Evolutionary conservation across 768 basidiomycete genomes (phyloP).

Genomic region (Lactarius vividus): DNA sequence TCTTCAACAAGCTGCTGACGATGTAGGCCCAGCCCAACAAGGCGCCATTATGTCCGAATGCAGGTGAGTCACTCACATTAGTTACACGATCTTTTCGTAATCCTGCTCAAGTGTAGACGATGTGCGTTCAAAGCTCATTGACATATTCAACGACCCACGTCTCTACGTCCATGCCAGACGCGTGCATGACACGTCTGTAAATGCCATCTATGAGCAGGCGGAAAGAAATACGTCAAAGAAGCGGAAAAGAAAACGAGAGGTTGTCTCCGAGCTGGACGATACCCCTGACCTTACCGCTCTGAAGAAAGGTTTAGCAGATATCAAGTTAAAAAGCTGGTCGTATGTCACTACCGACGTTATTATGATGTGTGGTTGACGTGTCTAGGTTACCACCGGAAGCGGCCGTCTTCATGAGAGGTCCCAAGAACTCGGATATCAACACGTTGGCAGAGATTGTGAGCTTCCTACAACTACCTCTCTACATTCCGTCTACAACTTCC

Average conservation of each 20-base stretch:
- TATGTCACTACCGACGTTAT: conserved; percentile 36
- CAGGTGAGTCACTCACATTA: conserved; percentile 31
- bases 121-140: conserved; percentile 43
- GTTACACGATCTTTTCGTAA: conserved; percentile 10
- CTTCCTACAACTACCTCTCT: neutral
- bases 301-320: conserved; percentile 49
- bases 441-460: conserved; percentile 45
- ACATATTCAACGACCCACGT: conserved; percentile 52
- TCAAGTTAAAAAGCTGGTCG: conserved; percentile 61
- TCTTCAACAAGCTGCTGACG: conserved; percentile 11
- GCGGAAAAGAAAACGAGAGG: conserved; percentile 39
- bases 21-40: conserved; percentile 6
- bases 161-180: conserved; percentile 56
- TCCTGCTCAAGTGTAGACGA: conserved; percentile 47
- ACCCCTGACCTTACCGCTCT: conserved; percentile 47
- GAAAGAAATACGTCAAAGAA: conserved; percentile 34
- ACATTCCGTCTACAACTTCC: conserved; percentile 19
- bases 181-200: conserved; percentile 50
- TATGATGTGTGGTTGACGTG: conserved; percentile 14
- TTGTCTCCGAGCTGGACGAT: conserved; percentile 39
- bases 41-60: conserved; percentile 36
- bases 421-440: conserved; percentile 68
- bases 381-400: conserved; percentile 51
- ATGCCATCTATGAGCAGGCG: conserved; percentile 37
- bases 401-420: conserved; percentile 58